phyloP scores from a whole-genome alignment of 2,329 filamentous ascomycete genomes.

The Leptographium radiaticola region DNA sequence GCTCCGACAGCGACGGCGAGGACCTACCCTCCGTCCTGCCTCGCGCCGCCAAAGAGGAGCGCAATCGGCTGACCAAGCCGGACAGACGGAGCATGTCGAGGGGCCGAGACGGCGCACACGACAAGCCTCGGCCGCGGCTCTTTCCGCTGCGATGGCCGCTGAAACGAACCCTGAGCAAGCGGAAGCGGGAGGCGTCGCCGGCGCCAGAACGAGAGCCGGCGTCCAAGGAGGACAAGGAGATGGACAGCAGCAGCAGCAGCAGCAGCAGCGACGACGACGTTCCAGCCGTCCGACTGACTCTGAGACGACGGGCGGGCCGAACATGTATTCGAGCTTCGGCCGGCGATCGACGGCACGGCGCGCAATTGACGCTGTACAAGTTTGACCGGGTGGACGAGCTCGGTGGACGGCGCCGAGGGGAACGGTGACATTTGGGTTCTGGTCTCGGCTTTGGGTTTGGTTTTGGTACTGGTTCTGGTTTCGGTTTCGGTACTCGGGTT shows the following conservation, averaged over 20 bases:
- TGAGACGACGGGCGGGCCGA: neutral
- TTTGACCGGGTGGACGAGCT: constrained; percentile 11
- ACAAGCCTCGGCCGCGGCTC: neutral
- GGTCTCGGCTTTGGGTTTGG: too few species aligned
- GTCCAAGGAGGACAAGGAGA: neutral
- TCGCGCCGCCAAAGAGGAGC: neutral
- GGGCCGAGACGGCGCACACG: neutral
- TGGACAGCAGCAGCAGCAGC: neutral
- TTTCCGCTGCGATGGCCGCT: neutral
- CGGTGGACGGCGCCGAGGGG: constrained; percentile 6
- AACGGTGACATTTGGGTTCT: neutral
- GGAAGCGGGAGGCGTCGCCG: neutral
- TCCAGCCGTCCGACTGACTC: neutral
- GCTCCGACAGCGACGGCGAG: neutral
- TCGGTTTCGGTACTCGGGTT: too few species aligned
- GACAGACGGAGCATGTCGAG: neutral
- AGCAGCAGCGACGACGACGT: neutral
- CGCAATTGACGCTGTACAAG: constrained; percentile 8
- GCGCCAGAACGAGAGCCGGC: neutral
- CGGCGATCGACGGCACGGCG: neutral
- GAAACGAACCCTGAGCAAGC: neutral
- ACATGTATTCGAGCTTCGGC: neutral
- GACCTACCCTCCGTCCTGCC: neutral
- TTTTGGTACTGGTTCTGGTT: neutral
- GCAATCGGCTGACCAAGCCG: neutral